phyloP scores from a whole-genome alignment of 768 basidiomycete species.

The Phallus indusiatus region DNA sequence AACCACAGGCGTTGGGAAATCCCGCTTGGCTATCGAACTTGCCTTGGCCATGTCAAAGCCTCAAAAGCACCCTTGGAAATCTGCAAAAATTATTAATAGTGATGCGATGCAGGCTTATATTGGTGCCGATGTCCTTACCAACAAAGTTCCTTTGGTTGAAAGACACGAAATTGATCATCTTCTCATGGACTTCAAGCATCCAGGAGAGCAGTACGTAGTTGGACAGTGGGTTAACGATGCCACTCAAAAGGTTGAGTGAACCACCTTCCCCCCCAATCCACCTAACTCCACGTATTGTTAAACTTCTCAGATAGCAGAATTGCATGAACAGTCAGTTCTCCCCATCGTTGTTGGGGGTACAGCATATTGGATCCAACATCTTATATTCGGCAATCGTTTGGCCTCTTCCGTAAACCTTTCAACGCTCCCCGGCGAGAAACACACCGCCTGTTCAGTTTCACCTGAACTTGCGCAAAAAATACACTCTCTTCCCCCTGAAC shows the following conservation, averaged over 20 bases:
- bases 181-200: conserved; percentile 79
- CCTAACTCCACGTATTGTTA: background rate
- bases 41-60: conserved; percentile 37
- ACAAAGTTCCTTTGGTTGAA: conserved; percentile 77
- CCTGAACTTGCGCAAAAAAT: conserved; percentile 33
- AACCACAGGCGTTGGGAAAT: conserved; percentile 95
- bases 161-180: conserved; percentile 77
- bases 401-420: conserved; percentile 21
- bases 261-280: background rate
- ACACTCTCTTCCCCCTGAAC: conserved; percentile 34
- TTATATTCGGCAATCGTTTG: conserved; percentile 79
- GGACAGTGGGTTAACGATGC: conserved; percentile 87
- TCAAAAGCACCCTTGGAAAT: conserved; percentile 35
- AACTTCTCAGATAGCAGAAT: conserved; percentile 57
- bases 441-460: conserved; percentile 17
- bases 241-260: conserved; percentile 43
- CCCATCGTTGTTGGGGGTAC: conserved; percentile 95
- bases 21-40: conserved; percentile 81
- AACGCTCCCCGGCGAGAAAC: background rate
- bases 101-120: conserved; percentile 97
- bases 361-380: conserved; percentile 94
- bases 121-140: conserved; percentile 89
- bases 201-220: conserved; percentile 80
- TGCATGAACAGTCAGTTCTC: conserved; percentile 49
- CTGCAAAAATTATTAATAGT: conserved; percentile 81